These are phyloP conservation scores for Phytophthora syringae DNA, from an alignment of 352 stramenopile genomes.

Conservation along the genomic window DNA sequence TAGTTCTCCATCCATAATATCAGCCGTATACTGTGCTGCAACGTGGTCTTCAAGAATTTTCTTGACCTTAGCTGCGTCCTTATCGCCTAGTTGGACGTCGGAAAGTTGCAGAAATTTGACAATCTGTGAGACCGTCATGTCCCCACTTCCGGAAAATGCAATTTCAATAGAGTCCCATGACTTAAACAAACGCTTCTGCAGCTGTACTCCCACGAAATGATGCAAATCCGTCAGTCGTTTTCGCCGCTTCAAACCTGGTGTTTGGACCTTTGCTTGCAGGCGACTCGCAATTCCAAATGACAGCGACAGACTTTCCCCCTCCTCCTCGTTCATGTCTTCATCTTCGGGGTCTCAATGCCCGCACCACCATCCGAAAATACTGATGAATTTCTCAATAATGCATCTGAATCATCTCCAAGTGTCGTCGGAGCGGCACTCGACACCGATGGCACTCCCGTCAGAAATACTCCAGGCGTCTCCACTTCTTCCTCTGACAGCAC, in stretches of 20 bases:
- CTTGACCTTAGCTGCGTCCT: slow-evolving; percentile 65
- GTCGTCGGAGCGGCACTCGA: slow-evolving; percentile 6
- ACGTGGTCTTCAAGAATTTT: slow-evolving; percentile 65
- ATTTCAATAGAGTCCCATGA: slow-evolving; percentile 82
- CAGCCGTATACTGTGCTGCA: slow-evolving; percentile 12
- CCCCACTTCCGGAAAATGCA: slow-evolving; percentile 64
- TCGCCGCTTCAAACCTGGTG: slow-evolving; percentile 57
- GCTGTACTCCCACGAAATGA: slow-evolving; percentile 64
- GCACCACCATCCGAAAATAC: slow-evolving; percentile 1
- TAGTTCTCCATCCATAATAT: slow-evolving; percentile 1
- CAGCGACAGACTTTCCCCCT: slow-evolving; percentile 18
- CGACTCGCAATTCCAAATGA: slow-evolving; percentile 11
- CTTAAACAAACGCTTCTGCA: slow-evolving; percentile 71
- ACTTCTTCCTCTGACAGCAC: slow-evolving; percentile 13
- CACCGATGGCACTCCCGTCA: slow-evolving; percentile 33
- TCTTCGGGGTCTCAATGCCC: slow-evolving; percentile 20
- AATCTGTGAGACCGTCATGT: slow-evolving; percentile 72
- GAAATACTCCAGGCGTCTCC: slow-evolving; percentile 32
- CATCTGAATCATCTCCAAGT: not conserved
- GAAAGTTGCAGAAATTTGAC: slow-evolving; percentile 77
- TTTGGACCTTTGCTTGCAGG: slow-evolving; percentile 22
- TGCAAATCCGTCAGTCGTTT: slow-evolving; percentile 68
- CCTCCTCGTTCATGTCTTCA: slow-evolving; percentile 27
- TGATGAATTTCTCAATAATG: slow-evolving; percentile 3
- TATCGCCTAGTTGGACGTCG: slow-evolving; percentile 64